phyloP scores from a whole-genome alignment of 768 basidiomycete species.

The Boletus rubropictus region DNA sequence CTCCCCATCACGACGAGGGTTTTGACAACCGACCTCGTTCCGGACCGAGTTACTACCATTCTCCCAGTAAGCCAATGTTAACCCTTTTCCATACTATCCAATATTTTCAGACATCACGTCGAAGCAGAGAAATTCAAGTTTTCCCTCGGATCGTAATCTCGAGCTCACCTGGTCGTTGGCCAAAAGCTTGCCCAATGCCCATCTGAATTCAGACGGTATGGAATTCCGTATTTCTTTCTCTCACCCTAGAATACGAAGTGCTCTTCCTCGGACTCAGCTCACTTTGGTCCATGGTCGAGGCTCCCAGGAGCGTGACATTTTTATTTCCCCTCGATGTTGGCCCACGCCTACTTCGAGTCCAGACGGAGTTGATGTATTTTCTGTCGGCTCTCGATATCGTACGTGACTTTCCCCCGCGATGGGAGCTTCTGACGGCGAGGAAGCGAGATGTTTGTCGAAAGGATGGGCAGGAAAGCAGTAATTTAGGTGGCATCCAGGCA shows the following conservation, averaged over 20 bases:
- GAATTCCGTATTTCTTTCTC: neutral
- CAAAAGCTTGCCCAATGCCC: too few species aligned
- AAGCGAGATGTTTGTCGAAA: constrained; percentile 3
- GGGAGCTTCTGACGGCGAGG: constrained; percentile 6
- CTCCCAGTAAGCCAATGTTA: neutral
- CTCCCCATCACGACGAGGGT: constrained; percentile 17
- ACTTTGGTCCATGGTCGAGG: neutral
- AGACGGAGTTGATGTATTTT: constrained; percentile 2
- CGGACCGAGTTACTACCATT: neutral
- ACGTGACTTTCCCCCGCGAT: neutral
- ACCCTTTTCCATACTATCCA: neutral
- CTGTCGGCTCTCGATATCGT: constrained; percentile 1
- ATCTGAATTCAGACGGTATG: neutral
- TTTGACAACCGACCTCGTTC: constrained; percentile 10
- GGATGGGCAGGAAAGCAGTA: neutral
- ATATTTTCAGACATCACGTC: neutral
- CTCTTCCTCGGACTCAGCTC: neutral
- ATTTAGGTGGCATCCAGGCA: neutral
- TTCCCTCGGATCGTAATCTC: constrained; percentile 1
- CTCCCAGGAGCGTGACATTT: neutral
- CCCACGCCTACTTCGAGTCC: neutral
- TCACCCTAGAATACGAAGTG: neutral
- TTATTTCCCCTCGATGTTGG: neutral
- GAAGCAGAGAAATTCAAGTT: neutral
- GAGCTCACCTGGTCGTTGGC: neutral